Conservation (phyloP, 2,329 filamentous ascomycete species). For the Fusarium agapanthi region DNA sequence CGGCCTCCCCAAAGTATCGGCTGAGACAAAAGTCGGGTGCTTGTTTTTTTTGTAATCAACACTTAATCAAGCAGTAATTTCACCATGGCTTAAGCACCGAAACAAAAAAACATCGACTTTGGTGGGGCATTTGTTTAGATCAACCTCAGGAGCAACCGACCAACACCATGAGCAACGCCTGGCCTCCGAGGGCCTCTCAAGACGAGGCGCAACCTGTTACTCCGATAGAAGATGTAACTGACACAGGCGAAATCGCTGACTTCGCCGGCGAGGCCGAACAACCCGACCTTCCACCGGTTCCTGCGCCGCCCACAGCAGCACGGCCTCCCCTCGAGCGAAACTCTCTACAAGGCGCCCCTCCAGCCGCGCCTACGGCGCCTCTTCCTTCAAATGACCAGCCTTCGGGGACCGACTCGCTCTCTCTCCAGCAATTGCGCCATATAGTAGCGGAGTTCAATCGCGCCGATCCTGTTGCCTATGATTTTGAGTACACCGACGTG, state of each 20-base stretch:
- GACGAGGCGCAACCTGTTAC: slow-evolving; percentile 43
- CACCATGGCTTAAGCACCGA: slow-evolving; percentile 27
- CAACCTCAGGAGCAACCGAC: slow-evolving; percentile 22
- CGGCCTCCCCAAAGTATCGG: not conserved
- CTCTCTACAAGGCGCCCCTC: slow-evolving; percentile 37
- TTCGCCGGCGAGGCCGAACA: slow-evolving; percentile 48
- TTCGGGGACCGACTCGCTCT: slow-evolving; percentile 73
- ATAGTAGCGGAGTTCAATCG: slow-evolving; percentile 79
- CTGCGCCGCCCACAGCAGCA: slow-evolving; percentile 37
- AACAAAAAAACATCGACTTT: slow-evolving; percentile 26
- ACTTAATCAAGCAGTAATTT: slow-evolving; percentile 3
- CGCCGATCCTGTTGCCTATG: slow-evolving; percentile 77
- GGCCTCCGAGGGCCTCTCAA: slow-evolving; percentile 50
- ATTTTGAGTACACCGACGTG: slow-evolving; percentile 81
- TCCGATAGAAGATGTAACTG: slow-evolving; percentile 51
- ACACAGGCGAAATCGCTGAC: slow-evolving; percentile 50
- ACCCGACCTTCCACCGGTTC: slow-evolving; percentile 49
- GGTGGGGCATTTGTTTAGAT: slow-evolving; percentile 38
- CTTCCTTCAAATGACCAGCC: slow-evolving; percentile 44
- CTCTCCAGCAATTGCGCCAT: slow-evolving; percentile 75
- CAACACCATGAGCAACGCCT: slow-evolving; percentile 56
- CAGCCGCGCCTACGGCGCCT: slow-evolving; percentile 43
- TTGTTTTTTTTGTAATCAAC: not conserved
- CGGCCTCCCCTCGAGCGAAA: slow-evolving; percentile 44
- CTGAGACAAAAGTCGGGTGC: not conserved